A percentile compares a stretch with the other conserved stretches of the same genome.
Conservation (phyloP, 2,329 filamentous ascomycete genomes). For the Trichocomaceae sp. region DNA sequence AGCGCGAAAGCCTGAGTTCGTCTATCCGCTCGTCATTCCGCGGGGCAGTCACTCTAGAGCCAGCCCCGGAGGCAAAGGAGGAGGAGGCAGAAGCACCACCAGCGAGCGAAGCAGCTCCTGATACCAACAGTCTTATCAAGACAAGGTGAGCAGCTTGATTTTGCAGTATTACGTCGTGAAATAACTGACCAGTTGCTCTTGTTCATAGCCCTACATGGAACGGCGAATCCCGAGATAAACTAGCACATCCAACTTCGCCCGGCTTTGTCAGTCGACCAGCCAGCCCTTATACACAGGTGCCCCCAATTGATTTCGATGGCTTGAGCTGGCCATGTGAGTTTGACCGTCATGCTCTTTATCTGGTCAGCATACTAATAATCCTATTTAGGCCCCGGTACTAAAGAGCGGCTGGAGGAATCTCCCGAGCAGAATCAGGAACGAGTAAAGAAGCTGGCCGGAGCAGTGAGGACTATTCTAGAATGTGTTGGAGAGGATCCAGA, state of each 20-base stretch:
- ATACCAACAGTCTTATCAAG: neutral
- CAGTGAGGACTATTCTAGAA: conserved; percentile 58
- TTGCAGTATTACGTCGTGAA: neutral
- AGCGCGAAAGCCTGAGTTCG: conserved; percentile 51
- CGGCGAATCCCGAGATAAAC: conserved; percentile 49
- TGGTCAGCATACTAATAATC: neutral
- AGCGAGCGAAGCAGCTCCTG: conserved; percentile 13
- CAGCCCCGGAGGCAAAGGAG: conserved; percentile 16
- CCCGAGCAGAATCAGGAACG: conserved; percentile 53
- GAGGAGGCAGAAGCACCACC: conserved; percentile 16
- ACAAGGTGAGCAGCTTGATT: neutral
- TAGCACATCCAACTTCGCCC: conserved; percentile 45
- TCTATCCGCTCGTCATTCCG: conserved; percentile 54
- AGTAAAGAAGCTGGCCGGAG: conserved; percentile 55
- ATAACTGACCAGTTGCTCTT: neutral
- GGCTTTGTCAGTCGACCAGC: conserved; percentile 45
- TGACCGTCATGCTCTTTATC: neutral
- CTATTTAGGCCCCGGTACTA: conserved; percentile 39
- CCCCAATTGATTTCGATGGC: conserved; percentile 47
- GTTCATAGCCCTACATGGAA: conserved; percentile 29
- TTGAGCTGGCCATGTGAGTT: conserved; percentile 48
- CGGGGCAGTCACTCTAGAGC: conserved; percentile 26
- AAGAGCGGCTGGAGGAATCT: conserved; percentile 49
- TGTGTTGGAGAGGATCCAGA: conserved; percentile 61
- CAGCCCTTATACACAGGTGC: conserved; percentile 45